Percentiles rank a stretch among this genome's conserved stretches.
phyloP scores from a whole-genome alignment of 192 early-diverging fungal genomes.

The Physocladia obscura region DNA sequence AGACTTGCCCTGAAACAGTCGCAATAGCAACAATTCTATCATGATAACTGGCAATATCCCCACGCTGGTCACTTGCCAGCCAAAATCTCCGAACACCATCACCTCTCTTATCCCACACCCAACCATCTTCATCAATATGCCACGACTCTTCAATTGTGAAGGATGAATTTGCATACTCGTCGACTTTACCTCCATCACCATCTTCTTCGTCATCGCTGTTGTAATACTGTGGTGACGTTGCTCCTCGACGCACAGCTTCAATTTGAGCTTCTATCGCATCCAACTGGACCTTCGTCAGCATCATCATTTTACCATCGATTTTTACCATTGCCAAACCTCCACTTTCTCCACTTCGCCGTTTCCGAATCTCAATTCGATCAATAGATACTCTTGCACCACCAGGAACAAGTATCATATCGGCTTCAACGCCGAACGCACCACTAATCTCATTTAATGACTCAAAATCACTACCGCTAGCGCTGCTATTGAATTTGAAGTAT shows the following conservation, averaged over 20 bases:
- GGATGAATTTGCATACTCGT: neutral
- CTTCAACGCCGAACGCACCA: neutral
- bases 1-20: conserved; percentile 8
- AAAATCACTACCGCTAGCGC: neutral
- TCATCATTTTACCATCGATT: conserved; percentile 18
- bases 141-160: conserved; percentile 2
- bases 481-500: neutral
- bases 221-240: neutral
- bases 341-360: neutral
- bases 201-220: neutral
- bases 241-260: neutral
- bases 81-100: conserved; percentile 17
- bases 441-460: neutral
- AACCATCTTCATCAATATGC: conserved; percentile 20
- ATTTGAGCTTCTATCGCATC: conserved; percentile 3
- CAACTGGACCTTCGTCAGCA: neutral
- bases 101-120: conserved; percentile 12
- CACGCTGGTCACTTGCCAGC: conserved; percentile 3
- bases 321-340: conserved; percentile 5
- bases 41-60: conserved; percentile 17
- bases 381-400: conserved; percentile 2
- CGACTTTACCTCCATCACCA: neutral
- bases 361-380: conserved; percentile 12
- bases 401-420: neutral
- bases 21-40: conserved; percentile 25